Percentiles rank a stretch among this genome's conserved stretches.
Evolutionary conservation across 164 flowering plant species (phyloP).

Genomic region (Sextonia rubra): DNA sequence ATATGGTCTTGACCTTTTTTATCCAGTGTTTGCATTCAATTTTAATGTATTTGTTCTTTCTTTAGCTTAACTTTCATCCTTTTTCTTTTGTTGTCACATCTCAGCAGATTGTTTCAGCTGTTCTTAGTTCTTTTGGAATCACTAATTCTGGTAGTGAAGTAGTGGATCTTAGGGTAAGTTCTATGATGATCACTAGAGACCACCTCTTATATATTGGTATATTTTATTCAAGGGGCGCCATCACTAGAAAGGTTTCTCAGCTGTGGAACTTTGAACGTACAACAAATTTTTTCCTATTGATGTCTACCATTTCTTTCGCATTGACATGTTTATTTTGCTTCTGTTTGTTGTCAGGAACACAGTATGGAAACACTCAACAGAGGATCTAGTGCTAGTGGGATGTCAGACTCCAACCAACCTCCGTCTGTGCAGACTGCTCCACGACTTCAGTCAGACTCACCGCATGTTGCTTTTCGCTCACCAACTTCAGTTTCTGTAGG

Average conservation of each 20-base stretch:
- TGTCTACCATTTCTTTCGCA: not conserved
- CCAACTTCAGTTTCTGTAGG: constrained; percentile 48
- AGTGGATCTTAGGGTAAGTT: constrained; percentile 45
- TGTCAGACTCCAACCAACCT: constrained; percentile 21
- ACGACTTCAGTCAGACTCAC: constrained; percentile 26
- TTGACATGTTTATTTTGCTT: not conserved
- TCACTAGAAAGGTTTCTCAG: not conserved
- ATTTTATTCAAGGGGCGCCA: not conserved
- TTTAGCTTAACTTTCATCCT: constrained; percentile 8
- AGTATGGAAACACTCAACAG: constrained; percentile 31
- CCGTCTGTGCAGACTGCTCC: constrained; percentile 35
- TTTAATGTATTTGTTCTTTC: not conserved
- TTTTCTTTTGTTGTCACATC: not conserved
- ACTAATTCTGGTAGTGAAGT: constrained; percentile 40
- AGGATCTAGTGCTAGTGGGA: constrained; percentile 19
- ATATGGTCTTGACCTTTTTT: not conserved
- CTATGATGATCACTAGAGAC: not conserved
- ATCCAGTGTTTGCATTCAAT: not conserved
- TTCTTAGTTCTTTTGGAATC: constrained; percentile 75
- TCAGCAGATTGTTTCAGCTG: constrained; percentile 71
- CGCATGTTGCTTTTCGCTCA: constrained; percentile 30
- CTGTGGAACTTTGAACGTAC: not conserved
- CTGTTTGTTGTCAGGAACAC: constrained; percentile 29
- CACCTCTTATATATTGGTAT: not conserved
- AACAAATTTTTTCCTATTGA: not conserved